Conservation (phyloP, 192 early-diverging fungal species). For the Backusella sp. region DNA sequence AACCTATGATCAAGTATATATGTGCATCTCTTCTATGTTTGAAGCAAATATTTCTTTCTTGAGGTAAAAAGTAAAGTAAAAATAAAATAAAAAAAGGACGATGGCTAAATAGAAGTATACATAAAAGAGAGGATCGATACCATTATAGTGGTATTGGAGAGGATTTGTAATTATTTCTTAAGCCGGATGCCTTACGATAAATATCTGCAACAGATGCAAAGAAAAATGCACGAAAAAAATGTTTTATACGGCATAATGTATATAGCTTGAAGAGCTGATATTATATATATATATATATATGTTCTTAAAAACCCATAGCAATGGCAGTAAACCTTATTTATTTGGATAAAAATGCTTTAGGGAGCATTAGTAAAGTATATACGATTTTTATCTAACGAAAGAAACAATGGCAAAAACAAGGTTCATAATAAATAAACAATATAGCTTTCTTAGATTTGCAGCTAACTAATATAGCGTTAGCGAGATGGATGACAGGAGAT, state of each 20-base stretch:
- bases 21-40: background rate
- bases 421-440: background rate
- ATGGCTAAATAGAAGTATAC: no score
- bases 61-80: background rate
- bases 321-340: background rate
- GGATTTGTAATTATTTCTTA: background rate
- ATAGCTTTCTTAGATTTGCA: background rate
- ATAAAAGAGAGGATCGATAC: no score
- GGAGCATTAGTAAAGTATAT: background rate
- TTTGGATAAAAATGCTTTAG: background rate
- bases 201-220: slow-evolving; percentile 1
- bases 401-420: background rate
- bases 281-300: background rate
- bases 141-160: background rate
- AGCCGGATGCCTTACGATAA: background rate
- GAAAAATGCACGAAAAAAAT: background rate
- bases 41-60: background rate
- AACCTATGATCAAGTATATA: background rate
- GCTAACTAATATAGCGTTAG: background rate
- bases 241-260: background rate
- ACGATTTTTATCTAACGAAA: background rate
- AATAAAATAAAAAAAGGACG: background rate
- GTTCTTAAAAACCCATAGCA: background rate
- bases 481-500: background rate
- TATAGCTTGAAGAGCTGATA: background rate